Conservation (phyloP, 768 basidiomycete genomes). For the Pulveroboletus frians region DNA sequence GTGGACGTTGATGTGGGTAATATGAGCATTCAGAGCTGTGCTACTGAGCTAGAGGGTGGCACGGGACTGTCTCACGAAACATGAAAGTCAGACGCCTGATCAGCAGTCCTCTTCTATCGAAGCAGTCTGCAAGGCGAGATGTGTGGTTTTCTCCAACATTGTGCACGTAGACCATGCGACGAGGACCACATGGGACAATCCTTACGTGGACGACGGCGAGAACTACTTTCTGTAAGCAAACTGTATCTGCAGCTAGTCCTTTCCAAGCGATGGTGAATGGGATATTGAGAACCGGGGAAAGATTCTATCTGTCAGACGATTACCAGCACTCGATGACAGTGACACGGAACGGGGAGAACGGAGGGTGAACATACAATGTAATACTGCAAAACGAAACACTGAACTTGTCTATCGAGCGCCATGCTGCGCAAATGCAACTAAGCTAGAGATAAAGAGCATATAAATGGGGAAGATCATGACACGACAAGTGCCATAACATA, state of each 20-base stretch:
- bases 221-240: constrained; percentile 53
- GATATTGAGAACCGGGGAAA: constrained; percentile 32
- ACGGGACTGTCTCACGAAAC: too few relatives aligned
- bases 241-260: constrained; percentile 40
- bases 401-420: constrained; percentile 40
- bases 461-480: background rate
- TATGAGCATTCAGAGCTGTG: too few relatives aligned
- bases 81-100: too few relatives aligned
- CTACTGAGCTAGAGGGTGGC: too few relatives aligned
- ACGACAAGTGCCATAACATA: background rate
- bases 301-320: constrained; percentile 42
- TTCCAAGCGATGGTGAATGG: constrained; percentile 33
- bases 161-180: constrained; percentile 8
- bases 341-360: constrained; percentile 33
- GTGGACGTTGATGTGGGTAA: too few relatives aligned
- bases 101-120: too few relatives aligned
- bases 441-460: constrained; percentile 28
- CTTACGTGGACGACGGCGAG: constrained; percentile 69
- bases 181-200: constrained; percentile 51
- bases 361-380: constrained; percentile 44
- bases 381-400: constrained; percentile 36
- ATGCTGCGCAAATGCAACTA: constrained; percentile 30
- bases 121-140: too few relatives aligned
- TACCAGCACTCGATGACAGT: constrained; percentile 40
- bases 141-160: too few relatives aligned